phyloP scores from a whole-genome alignment of 1,284 basidiomycete genomes.

The Pterula multifida region DNA sequence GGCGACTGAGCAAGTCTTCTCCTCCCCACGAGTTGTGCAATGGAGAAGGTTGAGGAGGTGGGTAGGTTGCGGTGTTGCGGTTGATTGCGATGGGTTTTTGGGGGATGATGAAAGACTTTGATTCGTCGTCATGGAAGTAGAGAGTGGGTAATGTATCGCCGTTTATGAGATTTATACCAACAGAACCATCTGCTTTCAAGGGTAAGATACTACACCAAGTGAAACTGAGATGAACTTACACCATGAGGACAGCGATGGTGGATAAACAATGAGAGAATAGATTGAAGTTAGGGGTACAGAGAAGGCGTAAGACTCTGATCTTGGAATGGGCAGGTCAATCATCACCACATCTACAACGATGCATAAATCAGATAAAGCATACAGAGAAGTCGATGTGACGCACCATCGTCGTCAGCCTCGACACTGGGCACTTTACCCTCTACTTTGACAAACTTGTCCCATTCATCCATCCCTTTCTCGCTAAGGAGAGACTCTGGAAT shows the following conservation, averaged over 20 bases:
- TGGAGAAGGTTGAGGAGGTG: conserved; percentile 45
- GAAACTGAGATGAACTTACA: conserved; percentile 38
- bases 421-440: conserved; percentile 50
- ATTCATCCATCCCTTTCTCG: conserved; percentile 65
- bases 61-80: conserved; percentile 31
- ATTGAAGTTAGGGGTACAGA: conserved; percentile 83
- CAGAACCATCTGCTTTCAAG: conserved; percentile 46
- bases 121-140: conserved; percentile 95
- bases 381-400: conserved; percentile 3
- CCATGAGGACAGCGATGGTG: conserved; percentile 81
- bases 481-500: conserved; percentile 72
- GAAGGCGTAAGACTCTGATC: conserved; percentile 88
- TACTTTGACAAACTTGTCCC: conserved; percentile 77
- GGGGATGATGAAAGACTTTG: conserved; percentile 53
- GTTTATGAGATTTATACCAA: conserved; percentile 77
- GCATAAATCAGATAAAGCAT: conserved; percentile 3
- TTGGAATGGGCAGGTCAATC: conserved; percentile 62
- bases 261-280: conserved; percentile 82
- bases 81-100: conserved; percentile 16
- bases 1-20: conserved; percentile 68
- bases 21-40: conserved; percentile 61
- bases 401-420: conserved; percentile 64
- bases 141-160: conserved; percentile 85
- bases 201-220: conserved; percentile 2
- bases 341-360: conserved; percentile 52